These are phyloP conservation scores for Agrostemma githago DNA, from an alignment of 148 eudicot genomes.

Conservation along the genomic window DNA sequence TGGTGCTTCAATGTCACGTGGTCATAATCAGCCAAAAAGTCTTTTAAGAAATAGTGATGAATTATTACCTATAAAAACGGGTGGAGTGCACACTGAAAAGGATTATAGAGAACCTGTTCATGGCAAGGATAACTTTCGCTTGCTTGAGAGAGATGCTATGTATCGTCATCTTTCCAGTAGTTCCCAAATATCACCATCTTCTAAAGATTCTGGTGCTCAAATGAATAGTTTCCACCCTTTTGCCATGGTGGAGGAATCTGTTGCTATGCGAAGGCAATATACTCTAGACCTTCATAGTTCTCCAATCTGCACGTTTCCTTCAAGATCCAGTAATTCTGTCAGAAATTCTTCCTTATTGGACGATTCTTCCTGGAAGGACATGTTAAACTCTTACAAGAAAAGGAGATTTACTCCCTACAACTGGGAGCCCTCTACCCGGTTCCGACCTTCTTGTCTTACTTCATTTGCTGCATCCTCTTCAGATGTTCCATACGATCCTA, in stretches of 20 bases:
- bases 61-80: slow-evolving; percentile 22
- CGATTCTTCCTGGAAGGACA: slow-evolving; percentile 34
- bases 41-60: slow-evolving; percentile 17
- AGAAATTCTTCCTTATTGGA: slow-evolving; percentile 30
- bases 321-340: slow-evolving; percentile 23
- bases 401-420: slow-evolving; percentile 39
- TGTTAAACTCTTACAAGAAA: slow-evolving; percentile 24
- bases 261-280: slow-evolving; percentile 30
- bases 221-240: slow-evolving; percentile 23
- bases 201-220: slow-evolving; percentile 25
- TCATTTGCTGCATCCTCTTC: slow-evolving; percentile 41
- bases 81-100: slow-evolving; percentile 20
- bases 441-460: slow-evolving; percentile 53
- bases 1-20: slow-evolving; percentile 28
- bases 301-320: slow-evolving; percentile 16
- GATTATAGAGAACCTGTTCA: slow-evolving; percentile 28
- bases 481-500: slow-evolving; percentile 53
- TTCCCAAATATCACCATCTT: slow-evolving; percentile 24
- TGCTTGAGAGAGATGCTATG: slow-evolving; percentile 22
- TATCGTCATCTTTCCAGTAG: slow-evolving; percentile 24
- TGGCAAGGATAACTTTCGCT: slow-evolving; percentile 20
- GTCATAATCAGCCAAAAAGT: slow-evolving; percentile 22
- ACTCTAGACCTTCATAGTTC: slow-evolving; percentile 27
- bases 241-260: slow-evolving; percentile 35
- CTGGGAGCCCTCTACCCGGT: slow-evolving; percentile 91